phyloP scores from a whole-genome alignment of 768 basidiomycete genomes.

The Termitomyces sp. region DNA sequence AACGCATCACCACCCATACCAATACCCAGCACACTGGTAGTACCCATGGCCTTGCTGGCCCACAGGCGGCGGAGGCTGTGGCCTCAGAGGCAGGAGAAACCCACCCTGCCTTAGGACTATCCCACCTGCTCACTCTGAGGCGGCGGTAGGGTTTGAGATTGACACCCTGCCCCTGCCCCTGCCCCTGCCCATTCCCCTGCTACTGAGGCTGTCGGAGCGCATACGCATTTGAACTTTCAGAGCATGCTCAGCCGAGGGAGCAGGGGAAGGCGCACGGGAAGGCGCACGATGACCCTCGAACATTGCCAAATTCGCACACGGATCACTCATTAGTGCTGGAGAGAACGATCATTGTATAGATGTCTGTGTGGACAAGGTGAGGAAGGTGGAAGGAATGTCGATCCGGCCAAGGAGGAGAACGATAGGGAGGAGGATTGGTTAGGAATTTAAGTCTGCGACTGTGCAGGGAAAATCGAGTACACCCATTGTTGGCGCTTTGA shows the following conservation, averaged over 20 bases:
- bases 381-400: neutral
- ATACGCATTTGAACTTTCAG: neutral
- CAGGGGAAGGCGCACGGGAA: neutral
- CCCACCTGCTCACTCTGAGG: neutral
- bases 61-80: neutral
- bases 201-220: neutral
- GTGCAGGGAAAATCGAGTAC: too few species aligned
- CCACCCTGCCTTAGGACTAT: neutral
- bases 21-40: too few species aligned
- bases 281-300: slow-evolving; percentile 18
- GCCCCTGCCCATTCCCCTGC: neutral
- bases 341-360: slow-evolving; percentile 5
- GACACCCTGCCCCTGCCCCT: neutral
- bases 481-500: too few species aligned
- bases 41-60: too few species aligned
- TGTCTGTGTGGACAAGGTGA: slow-evolving; percentile 17
- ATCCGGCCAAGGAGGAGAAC: slow-evolving; percentile 5
- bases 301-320: slow-evolving; percentile 30
- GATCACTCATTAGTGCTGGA: slow-evolving; percentile 19
- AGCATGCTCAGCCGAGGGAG: neutral
- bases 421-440: slow-evolving; percentile 18
- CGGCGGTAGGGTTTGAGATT: neutral
- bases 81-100: neutral
- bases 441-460: too few species aligned
- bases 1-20: too few species aligned